Evolutionary conservation across 306 rosid genomes (phyloP).

Genomic region (Lathyrus sativus): DNA sequence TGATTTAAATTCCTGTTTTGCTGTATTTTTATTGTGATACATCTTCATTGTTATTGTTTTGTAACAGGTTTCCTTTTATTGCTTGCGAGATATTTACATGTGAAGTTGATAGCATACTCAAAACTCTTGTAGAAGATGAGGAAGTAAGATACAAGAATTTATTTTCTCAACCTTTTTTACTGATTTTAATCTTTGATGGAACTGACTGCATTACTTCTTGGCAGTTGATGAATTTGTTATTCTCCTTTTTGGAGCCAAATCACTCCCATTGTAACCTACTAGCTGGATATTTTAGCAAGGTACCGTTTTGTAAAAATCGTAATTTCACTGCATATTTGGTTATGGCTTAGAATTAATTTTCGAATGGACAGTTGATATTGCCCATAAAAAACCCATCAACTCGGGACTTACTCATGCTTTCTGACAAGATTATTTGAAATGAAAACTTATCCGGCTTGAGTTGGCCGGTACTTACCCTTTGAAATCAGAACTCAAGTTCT

Average conservation of each 20-base stretch:
- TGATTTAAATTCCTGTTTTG: constrained; percentile 25
- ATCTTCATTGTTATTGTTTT: constrained; percentile 41
- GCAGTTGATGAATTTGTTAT: constrained; percentile 90
- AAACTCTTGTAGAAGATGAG: constrained; percentile 90
- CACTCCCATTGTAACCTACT: constrained; percentile 74
- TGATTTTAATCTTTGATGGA: constrained; percentile 15
- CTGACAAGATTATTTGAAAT: constrained; percentile 12
- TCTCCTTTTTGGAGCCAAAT: constrained; percentile 90
- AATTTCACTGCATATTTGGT: constrained; percentile 24
- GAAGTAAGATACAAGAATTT: constrained; percentile 60
- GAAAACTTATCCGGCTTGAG: constrained; percentile 23
- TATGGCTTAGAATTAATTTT: constrained; percentile 10
- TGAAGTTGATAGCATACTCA: constrained; percentile 92
- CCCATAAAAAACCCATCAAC: neutral
- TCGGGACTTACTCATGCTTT: constrained; percentile 5
- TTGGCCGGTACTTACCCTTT: neutral
- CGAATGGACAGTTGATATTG: constrained; percentile 22
- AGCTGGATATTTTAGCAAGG: constrained; percentile 99
- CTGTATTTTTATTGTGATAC: constrained; percentile 31
- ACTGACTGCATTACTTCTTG: constrained; percentile 51
- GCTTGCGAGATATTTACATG: constrained; percentile 98
- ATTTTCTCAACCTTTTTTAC: constrained; percentile 17
- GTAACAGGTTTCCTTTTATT: constrained; percentile 88
- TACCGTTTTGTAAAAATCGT: constrained; percentile 43
- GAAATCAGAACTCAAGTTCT: constrained; percentile 1